Evolutionary conservation across 352 stramenopile species (phyloP).

Genomic region (Ophiocytium majus): DNA sequence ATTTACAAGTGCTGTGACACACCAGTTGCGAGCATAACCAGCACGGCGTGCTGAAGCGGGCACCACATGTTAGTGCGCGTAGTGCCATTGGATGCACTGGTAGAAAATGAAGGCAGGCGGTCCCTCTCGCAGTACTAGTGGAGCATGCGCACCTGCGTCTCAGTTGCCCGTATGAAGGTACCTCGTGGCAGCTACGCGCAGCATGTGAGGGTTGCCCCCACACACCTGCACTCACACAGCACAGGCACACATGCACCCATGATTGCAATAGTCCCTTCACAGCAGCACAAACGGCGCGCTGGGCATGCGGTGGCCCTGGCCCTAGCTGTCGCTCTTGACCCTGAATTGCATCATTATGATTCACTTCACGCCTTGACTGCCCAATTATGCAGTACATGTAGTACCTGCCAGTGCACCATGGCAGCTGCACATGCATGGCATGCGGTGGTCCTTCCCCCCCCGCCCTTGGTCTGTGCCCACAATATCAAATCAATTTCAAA

Average conservation of each 20-base stretch:
- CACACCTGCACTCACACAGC: not conserved
- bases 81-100: not conserved
- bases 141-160: not conserved
- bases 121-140: not conserved
- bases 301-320: no score
- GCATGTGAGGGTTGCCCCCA: not conserved
- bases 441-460: no score
- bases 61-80: not conserved
- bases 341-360: not conserved
- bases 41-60: no score
- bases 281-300: no score
- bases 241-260: not conserved
- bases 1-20: no score
- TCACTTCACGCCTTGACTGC: no score
- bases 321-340: no score
- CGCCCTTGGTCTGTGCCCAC: not conserved
- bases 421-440: not conserved
- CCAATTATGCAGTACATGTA: no score
- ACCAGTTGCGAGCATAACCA: no score
- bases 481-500: not conserved
- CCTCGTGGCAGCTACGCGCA: not conserved
- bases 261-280: no score
- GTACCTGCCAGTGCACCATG: not conserved
- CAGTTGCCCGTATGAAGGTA: not conserved
- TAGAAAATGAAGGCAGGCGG: not conserved